phyloP scores from a whole-genome alignment of 2,329 filamentous ascomycete species.

The Trichoderma asperellum region DNA sequence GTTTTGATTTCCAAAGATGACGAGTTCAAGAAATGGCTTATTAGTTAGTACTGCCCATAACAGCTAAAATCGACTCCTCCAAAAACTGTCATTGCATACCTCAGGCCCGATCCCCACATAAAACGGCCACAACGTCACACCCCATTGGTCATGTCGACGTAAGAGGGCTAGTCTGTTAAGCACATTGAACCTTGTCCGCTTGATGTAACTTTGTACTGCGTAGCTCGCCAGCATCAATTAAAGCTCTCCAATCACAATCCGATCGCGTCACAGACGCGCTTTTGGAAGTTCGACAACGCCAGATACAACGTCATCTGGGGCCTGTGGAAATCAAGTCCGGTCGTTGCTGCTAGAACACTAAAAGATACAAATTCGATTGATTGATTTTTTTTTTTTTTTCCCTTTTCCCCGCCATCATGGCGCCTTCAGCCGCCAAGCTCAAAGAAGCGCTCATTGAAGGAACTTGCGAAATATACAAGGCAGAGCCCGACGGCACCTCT shows the following conservation, averaged over 20 bases:
- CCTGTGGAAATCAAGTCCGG: not conserved
- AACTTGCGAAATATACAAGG: constrained; percentile 51
- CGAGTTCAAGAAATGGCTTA: not conserved
- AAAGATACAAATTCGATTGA: not conserved
- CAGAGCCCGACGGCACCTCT: constrained; percentile 52
- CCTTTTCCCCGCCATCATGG: constrained; percentile 40
- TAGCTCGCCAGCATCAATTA: constrained; percentile 16
- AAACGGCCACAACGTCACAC: not conserved
- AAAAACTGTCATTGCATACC: constrained; percentile 4
- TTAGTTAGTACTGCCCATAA: not conserved
- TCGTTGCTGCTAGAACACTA: not conserved
- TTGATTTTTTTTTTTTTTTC: not conserved
- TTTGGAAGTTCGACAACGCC: constrained; percentile 1
- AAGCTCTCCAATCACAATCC: constrained; percentile 20
- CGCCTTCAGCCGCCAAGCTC: constrained; percentile 48
- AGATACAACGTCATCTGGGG: not conserved
- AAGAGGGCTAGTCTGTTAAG: not conserved
- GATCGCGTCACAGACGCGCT: constrained; percentile 31
- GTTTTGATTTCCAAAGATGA: not conserved
- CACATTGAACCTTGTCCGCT: constrained; percentile 8
- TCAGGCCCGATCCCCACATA: constrained; percentile 15
- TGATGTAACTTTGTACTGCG: not conserved
- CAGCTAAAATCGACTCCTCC: not conserved
- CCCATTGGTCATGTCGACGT: constrained; percentile 12
- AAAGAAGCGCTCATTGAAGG: constrained; percentile 52